Base-by-base conservation (phyloP, 352 stramenopile species). In the Phytophthora brassicae region DNA sequence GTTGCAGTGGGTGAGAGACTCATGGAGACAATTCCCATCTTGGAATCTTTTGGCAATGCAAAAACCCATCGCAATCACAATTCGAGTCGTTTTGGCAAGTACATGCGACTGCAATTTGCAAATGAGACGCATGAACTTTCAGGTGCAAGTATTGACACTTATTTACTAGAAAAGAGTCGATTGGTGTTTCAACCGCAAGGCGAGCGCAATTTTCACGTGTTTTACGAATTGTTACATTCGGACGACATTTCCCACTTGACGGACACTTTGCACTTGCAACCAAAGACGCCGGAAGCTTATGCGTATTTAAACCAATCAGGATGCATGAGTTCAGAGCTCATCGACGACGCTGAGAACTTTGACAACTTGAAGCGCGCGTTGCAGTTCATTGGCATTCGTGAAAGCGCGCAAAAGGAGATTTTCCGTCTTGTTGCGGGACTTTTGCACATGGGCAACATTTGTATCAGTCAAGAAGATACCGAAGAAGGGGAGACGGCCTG, bases 11-110 rank as follows among this genome's bases (percentile, higher is more conserved):
- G 84, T 4, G 81, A 89, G 35, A 72, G 86, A 7, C 68, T 95
- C 9, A 93, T 92, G 87, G 86, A 94, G 62, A 94, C 85, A 4
- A 94, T 91, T 43, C 97, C 97, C 11, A 98, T 95, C 47, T 71
- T 95, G n/a, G 87, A 95, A 58, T 92, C 87, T 5, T 95, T 95
- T 72, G 86, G 86, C 3, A 95, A 95, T 63, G 87, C 87, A 70
- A 95, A 92, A 73, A 95, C 86, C 0, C 80, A 89, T 31, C 83
- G 89, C 38, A 97, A 97, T 66, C 81, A 97, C 74, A 97, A 97
- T 66, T 95, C 84, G 16, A 95, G 84, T 79, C 87, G 89, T 35
- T 97, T 97, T 47, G 89, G 89, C 65, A 97, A 97, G 75, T 97
- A 93, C 69, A 95, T 95, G 77, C 70, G 84, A 1, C 77, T 95